These are phyloP conservation scores for Ustilago nuda DNA, from an alignment of 1,284 basidiomycete genomes.

Conservation along the genomic window DNA sequence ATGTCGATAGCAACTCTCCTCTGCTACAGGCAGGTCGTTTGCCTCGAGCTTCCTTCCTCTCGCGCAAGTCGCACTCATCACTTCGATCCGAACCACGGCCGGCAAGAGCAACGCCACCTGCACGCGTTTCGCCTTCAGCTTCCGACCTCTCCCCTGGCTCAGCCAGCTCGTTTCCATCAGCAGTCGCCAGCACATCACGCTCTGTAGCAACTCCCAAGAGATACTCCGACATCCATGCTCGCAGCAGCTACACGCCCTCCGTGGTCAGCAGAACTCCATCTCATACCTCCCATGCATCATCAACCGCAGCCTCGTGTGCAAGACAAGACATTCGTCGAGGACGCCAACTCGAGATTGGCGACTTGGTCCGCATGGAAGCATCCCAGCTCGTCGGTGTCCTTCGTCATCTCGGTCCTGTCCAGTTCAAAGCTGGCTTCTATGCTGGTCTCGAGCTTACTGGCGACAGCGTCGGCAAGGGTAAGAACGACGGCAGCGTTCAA, in stretches of 20 bases:
- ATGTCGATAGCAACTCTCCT: conserved; percentile 34
- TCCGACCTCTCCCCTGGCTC: conserved; percentile 31
- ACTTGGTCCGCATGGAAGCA: conserved; percentile 57
- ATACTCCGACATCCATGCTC: conserved; percentile 36
- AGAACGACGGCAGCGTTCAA: conserved; percentile 90
- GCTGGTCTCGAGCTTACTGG: conserved; percentile 67
- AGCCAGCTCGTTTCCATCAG: conserved; percentile 13
- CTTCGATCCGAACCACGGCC: conserved; percentile 43
- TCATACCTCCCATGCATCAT: conserved; percentile 38
- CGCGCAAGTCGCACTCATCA: conserved; percentile 36
- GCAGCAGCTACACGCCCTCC: conserved; percentile 21
- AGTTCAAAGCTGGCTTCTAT: conserved; percentile 59
- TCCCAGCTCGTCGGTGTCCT: conserved; percentile 61
- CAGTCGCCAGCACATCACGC: conserved; percentile 18
- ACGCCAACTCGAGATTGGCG: conserved; percentile 60
- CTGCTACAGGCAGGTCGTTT: conserved; percentile 40
- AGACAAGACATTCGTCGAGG: conserved; percentile 31
- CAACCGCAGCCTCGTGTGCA: conserved; percentile 46
- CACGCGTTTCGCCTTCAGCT: conserved; percentile 31
- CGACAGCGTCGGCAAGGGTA: conserved; percentile 80
- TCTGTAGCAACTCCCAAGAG: conserved; percentile 37
- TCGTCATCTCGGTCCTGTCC: conserved; percentile 62
- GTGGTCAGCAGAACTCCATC: conserved; percentile 30
- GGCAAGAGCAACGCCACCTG: conserved; percentile 10
- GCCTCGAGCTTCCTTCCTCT: conserved; percentile 36